Evolutionary conservation across 257 asterid genomes (phyloP).

Genomic region (Fraxinus anomala): DNA sequence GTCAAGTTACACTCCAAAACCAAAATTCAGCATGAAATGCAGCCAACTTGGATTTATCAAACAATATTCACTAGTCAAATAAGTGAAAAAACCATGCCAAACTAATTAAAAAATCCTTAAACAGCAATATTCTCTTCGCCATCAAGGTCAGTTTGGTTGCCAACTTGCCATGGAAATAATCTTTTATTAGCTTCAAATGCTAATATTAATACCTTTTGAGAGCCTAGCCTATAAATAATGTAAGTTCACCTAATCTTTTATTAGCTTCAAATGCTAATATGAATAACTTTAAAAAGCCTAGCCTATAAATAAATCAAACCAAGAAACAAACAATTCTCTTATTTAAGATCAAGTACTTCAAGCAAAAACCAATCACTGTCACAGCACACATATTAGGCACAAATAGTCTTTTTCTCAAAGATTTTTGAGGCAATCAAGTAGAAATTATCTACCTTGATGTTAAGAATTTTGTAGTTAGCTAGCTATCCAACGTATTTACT

Average conservation of each 20-base stretch:
- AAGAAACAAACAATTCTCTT: background rate
- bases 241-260: background rate
- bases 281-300: background rate
- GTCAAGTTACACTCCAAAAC: background rate
- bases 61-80: background rate
- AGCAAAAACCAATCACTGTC: background rate
- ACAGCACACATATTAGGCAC: background rate
- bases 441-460: background rate
- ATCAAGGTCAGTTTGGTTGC: background rate
- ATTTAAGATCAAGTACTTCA: background rate
- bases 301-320: background rate
- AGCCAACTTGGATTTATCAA: background rate
- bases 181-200: background rate
- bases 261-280: background rate
- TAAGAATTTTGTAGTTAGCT: background rate
- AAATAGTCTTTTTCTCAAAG: background rate
- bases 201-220: background rate
- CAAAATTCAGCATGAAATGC: background rate
- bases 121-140: background rate
- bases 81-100: background rate
- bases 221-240: slow-evolving; percentile 9
- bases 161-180: slow-evolving; percentile 8
- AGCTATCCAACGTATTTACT: background rate
- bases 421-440: background rate
- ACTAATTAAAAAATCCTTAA: background rate